Evolutionary conservation across 2,329 filamentous ascomycete species (phyloP), one percentile per base, ranked within the genome.

Genomic region (Sphaerulina musiva): DNA sequence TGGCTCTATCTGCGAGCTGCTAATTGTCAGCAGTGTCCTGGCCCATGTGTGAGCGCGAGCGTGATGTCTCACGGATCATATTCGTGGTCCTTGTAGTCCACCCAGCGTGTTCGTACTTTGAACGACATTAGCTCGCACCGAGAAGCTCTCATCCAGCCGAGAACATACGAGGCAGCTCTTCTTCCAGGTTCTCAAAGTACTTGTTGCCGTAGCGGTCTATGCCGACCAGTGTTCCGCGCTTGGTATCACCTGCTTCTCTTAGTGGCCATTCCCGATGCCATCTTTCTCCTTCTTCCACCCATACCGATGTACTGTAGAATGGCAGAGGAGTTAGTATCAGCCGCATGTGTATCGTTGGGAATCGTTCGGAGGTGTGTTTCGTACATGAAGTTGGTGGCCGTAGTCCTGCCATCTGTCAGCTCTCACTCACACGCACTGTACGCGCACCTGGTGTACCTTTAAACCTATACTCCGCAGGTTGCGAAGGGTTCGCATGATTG

Each of bases 171-270:
- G 93, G 93, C 56, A 98, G 80, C 74, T 98, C 93, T 71, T 97
- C 90, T 58, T 78, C 75, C 68, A 83, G 74, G 78, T 98, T 96
- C 80, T 98, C 93, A 72, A 83, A 98, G 80, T 81, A 98, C 78
- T 95, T 97, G 83, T 98, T 98, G 73, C 93, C 95, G 71, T 85
- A 95, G 73, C 84, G 83, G 78, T 98, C 93, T 68, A 77, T 81
- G 66, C 86, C 93, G 62, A 98, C 82, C 63, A 95, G 79, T 42
- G 82, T 84, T 68, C 93, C 95, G 69, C 87, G 84, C 78, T 98
- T 98, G 74, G 93, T 98, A 76, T 98, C 93, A 78, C 92, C 91
- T 93, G 70, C 60, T 55, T 31, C 31, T 46, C 29, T 48, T 47
- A 55, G 31, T 47, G n/a, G 38, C 44, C 41, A 38, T 38, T 8